A percentile compares a stretch with the other conserved stretches of the same genome.
Conservation (phyloP, 495 filamentous ascomycete genomes). For the Xanthoparmelia taractica region DNA sequence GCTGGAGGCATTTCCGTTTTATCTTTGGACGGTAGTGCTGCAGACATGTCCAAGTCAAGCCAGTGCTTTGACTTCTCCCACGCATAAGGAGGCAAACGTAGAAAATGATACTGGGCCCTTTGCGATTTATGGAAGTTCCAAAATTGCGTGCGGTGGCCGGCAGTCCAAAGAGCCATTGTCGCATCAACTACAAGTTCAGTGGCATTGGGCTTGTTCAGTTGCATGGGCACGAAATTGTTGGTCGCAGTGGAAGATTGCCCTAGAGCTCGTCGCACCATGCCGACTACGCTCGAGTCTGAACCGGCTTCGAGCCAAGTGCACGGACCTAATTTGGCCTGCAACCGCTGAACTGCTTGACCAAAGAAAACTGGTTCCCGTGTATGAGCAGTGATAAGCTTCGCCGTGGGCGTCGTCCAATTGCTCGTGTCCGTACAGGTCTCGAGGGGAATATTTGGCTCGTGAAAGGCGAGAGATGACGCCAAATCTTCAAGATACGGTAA, state of each 20-base stretch:
- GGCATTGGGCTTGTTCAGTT: conserved; percentile 15
- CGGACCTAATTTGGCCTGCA: conserved; percentile 22
- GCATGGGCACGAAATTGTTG: conserved; percentile 16
- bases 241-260: conserved; percentile 4
- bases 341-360: conserved; percentile 32
- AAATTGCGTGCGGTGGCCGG: conserved; percentile 27
- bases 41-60: conserved; percentile 24
- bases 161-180: conserved; percentile 30
- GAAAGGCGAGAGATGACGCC: conserved; percentile 28
- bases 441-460: conserved; percentile 27
- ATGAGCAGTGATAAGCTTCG: conserved; percentile 29
- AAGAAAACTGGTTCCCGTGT: conserved; percentile 40
- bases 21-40: neutral
- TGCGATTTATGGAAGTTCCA: conserved; percentile 31
- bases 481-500: conserved; percentile 27
- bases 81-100: conserved; percentile 35
- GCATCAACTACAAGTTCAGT: conserved; percentile 21
- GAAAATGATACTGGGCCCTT: conserved; percentile 3
- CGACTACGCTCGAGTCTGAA: conserved; percentile 29
- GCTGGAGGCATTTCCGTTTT: neutral
- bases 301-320: conserved; percentile 39
- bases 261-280: conserved; percentile 30
- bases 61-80: conserved; percentile 34
- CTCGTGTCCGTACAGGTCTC: conserved; percentile 24
- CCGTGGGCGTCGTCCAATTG: conserved; percentile 16